Conservation (phyloP, 345 rosid species). For the Gynandropsis gynandra region DNA sequence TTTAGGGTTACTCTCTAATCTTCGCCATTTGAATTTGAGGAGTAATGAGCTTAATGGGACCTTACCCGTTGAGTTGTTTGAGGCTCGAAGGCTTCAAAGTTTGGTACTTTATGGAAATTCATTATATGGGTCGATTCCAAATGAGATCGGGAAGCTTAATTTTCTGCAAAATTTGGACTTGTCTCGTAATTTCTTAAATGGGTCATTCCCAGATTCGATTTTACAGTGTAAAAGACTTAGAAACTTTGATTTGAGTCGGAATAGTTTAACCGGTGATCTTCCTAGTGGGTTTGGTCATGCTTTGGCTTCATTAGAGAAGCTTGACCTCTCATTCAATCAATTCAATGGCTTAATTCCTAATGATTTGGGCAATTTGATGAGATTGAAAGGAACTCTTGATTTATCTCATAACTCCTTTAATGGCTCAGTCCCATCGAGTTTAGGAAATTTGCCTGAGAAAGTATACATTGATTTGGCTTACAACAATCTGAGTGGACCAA, state of each 20-base stretch:
- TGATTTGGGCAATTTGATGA: conserved; percentile 65
- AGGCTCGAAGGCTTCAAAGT: conserved; percentile 70
- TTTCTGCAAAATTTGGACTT: conserved; percentile 70
- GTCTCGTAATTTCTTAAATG: conserved; percentile 73
- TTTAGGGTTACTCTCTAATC: conserved; percentile 64
- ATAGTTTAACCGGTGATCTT: conserved; percentile 65
- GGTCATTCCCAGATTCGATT: conserved; percentile 60
- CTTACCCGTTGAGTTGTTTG: conserved; percentile 61
- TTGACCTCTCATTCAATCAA: conserved; percentile 68
- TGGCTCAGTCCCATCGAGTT: conserved; percentile 74
- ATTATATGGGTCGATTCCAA: conserved; percentile 65
- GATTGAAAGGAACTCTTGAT: conserved; percentile 92
- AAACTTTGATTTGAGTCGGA: conserved; percentile 60
- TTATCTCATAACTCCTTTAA: conserved; percentile 71
- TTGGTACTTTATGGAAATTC: conserved; percentile 85
- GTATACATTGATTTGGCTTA: conserved; percentile 81
- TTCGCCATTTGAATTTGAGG: conserved; percentile 75
- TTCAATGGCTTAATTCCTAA: conserved; percentile 62
- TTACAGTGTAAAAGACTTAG: conserved; percentile 63
- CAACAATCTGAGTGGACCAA: conserved; percentile 80
- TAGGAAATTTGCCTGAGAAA: conserved; percentile 86
- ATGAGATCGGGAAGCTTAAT: conserved; percentile 51
- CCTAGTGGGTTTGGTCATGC: conserved; percentile 58
- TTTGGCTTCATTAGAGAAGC: conserved; percentile 58
- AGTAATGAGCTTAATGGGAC: conserved; percentile 64